Conservation (phyloP, 306 rosid genomes). For the Cucumis hystrix region DNA sequence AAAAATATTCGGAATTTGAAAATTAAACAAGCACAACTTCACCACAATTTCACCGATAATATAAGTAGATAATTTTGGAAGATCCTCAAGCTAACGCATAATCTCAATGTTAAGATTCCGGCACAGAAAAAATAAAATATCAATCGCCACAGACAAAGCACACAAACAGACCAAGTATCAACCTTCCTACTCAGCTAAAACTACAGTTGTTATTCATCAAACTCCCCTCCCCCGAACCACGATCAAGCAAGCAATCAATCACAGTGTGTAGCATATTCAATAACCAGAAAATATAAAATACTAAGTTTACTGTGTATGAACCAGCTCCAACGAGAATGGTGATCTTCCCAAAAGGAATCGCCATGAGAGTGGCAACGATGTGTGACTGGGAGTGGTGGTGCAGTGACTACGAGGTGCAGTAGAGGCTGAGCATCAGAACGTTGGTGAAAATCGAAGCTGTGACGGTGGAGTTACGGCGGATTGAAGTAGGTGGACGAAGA, state of each 20-base stretch:
- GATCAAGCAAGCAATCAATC: neutral
- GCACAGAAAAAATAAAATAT: neutral
- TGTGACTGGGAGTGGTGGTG: neutral
- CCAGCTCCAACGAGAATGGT: constrained; percentile 92
- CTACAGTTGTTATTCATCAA: neutral
- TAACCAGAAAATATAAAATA: neutral
- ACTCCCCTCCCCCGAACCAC: neutral
- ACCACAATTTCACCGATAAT: neutral
- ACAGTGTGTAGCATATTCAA: neutral
- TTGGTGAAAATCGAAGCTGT: neutral
- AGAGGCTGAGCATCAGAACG: constrained; percentile 20
- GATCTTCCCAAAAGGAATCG: constrained; percentile 65
- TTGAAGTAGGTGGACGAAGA: neutral
- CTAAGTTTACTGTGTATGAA: constrained; percentile 17
- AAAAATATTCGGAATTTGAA: neutral
- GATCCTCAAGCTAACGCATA: neutral
- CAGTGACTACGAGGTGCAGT: neutral
- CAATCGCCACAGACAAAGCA: neutral
- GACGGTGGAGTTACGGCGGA: neutral
- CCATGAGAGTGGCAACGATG: constrained; percentile 28
- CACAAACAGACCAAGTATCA: neutral
- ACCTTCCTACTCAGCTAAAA: neutral
- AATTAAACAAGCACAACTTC: neutral
- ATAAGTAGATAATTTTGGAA: neutral
- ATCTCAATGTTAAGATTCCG: neutral